Conservation (phyloP, 2,329 filamentous ascomycete species). For the Alternaria sp. region DNA sequence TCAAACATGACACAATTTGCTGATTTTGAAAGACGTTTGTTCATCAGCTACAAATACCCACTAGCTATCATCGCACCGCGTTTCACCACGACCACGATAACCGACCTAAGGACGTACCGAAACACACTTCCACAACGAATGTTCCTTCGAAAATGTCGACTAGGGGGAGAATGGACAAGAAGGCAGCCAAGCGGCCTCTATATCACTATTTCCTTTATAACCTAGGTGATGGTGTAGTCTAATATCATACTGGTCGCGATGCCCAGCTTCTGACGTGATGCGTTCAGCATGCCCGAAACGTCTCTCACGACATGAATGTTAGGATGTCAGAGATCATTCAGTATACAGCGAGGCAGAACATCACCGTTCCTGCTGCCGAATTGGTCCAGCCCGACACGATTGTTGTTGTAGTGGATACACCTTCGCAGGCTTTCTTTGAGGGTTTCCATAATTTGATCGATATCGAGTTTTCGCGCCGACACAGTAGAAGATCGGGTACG, state of each 20-base stretch:
- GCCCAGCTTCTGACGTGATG: background rate
- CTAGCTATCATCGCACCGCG: background rate
- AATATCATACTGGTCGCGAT: background rate
- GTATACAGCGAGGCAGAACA: background rate
- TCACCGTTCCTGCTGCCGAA: conserved; percentile 7
- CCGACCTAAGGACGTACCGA: background rate
- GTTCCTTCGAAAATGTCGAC: conserved; percentile 5
- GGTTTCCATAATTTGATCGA: background rate
- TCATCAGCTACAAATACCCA: background rate
- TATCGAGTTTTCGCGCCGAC: background rate
- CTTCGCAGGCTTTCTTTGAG: conserved; percentile 1
- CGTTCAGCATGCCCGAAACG: background rate
- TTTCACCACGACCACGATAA: background rate
- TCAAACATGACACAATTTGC: background rate
- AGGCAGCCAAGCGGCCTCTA: background rate
- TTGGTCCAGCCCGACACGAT: background rate
- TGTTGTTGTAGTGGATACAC: background rate
- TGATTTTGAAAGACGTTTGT: background rate
- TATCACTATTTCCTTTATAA: conserved; percentile 6
- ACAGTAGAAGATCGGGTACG: background rate
- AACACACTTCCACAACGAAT: background rate
- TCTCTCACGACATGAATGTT: conserved; percentile 1
- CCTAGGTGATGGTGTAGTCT: conserved; percentile 1
- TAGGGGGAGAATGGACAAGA: background rate
- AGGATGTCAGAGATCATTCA: background rate